Conservation (phyloP, 2,329 filamentous ascomycete species). For the Alternaria conjuncta region DNA sequence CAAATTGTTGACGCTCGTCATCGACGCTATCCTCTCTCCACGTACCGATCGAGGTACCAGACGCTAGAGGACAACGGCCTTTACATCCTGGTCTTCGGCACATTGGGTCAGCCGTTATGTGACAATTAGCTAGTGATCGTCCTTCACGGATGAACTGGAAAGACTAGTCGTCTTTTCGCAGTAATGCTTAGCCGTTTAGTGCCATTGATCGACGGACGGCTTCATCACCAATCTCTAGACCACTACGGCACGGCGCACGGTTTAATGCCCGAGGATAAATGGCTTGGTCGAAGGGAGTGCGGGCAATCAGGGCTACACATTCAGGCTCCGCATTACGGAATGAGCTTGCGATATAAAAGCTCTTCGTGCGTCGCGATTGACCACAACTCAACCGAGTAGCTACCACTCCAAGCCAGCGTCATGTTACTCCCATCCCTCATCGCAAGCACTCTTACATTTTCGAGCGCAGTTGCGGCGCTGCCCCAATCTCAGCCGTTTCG, state of each 20-base stretch:
- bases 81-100: background rate
- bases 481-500: slow-evolving; percentile 1
- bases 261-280: background rate
- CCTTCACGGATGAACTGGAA: background rate
- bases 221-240: background rate
- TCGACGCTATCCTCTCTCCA: background rate
- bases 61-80: background rate
- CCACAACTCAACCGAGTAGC: background rate
- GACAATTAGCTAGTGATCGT: background rate
- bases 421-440: background rate
- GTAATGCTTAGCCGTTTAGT: background rate
- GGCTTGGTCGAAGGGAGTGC: background rate
- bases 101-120: background rate
- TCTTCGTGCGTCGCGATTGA: background rate
- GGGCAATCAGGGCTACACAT: background rate
- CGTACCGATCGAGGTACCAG: background rate
- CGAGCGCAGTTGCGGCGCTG: background rate
- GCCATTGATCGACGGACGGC: background rate
- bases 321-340: background rate
- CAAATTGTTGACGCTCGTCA: background rate
- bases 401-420: background rate
- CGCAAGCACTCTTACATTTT: background rate
- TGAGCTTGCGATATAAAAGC: background rate
- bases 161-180: background rate
- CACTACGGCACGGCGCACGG: background rate